Base-by-base conservation (phyloP, 371 early-diverging fungal genomes). In the Thermomucor indicae-seudaticae region DNA sequence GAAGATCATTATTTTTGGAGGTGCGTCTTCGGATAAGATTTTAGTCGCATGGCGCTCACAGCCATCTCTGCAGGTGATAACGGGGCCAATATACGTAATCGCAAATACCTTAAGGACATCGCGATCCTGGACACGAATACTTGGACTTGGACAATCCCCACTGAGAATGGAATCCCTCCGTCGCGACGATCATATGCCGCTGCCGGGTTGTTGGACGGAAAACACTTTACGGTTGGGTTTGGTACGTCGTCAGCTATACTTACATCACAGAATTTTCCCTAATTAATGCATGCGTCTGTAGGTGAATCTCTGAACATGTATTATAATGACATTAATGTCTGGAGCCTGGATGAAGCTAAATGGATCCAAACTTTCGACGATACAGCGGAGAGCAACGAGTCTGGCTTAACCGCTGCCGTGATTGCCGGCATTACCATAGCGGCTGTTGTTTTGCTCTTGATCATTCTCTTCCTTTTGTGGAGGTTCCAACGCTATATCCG, bases 341-440 rank as follows among this genome's bases (percentile, higher is more conserved):
- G 65, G 27, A 62, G 58, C 35, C 5, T 61, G n/a, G 32, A 37
- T 5, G 29, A 39, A 28, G 42, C 31, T 25, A n/a, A 53, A 17
- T 70, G 71, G 70, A 39, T 70, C 19, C 62, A 68, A 47, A 29
- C 53, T 12, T 67, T 68, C 6, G 51, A 43, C 27, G 25, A 45
- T 0, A 47, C 5, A 12, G 32, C 19, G 3, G 30, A 20, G 5
- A 56, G 49, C 30, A 19, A 25, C 1, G 34, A 35, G 7, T 56
- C 57, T 12, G 64, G 57, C 40, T 43, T 65, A 1, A 62, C 67
- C 14, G 60, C 51, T 37, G 75, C 71, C 24, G 45, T 65, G 22
- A 75, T 75, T 43, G 75, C 65, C 10, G 75, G 71, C 51, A 66
- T 75, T 8, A 62, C 68, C 0, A 44, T 75, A 25, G 71, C 66